Conservation (phyloP, 2,329 filamentous ascomycete species). For the Microdochium bolleyi region DNA sequence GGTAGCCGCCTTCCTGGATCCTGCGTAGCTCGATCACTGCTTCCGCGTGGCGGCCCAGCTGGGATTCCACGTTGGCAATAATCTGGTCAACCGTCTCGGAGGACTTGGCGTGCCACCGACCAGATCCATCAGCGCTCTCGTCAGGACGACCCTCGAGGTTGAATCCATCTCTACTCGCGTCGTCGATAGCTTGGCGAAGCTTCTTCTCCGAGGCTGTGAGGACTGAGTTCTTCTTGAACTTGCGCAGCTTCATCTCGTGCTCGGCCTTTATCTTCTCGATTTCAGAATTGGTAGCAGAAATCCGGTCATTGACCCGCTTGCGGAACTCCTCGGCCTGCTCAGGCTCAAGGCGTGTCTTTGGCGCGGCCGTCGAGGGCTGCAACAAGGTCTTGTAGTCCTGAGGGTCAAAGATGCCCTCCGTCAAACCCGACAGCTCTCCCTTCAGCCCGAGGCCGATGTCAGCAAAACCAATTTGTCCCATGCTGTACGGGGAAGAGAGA, state of each 20-base stretch:
- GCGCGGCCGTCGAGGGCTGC: slow-evolving; percentile 29
- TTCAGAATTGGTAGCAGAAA: slow-evolving; percentile 68
- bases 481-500: slow-evolving; percentile 80
- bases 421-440: slow-evolving; percentile 74
- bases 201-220: slow-evolving; percentile 70
- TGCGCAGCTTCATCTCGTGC: slow-evolving; percentile 68
- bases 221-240: slow-evolving; percentile 62
- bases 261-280: slow-evolving; percentile 77
- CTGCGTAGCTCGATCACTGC: slow-evolving; percentile 58
- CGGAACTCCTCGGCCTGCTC: slow-evolving; percentile 81
- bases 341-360: slow-evolving; percentile 55
- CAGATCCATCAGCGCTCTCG: slow-evolving; percentile 38
- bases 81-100: slow-evolving; percentile 62
- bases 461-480: slow-evolving; percentile 76
- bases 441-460: slow-evolving; percentile 80
- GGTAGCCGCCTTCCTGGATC: slow-evolving; percentile 69
- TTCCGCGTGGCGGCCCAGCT: slow-evolving; percentile 59
- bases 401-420: slow-evolving; percentile 74
- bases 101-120: slow-evolving; percentile 28
- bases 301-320: slow-evolving; percentile 64
- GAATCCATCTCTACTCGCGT: slow-evolving; percentile 53
- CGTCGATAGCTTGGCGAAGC: slow-evolving; percentile 58
- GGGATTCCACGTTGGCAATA: slow-evolving; percentile 63
- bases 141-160: slow-evolving; percentile 51
- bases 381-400: slow-evolving; percentile 24